A percentile compares a stretch with the other conserved stretches of the same genome.
Conservation (phyloP, 23 red algal genomes). For the Gracilaria gracilis region DNA sequence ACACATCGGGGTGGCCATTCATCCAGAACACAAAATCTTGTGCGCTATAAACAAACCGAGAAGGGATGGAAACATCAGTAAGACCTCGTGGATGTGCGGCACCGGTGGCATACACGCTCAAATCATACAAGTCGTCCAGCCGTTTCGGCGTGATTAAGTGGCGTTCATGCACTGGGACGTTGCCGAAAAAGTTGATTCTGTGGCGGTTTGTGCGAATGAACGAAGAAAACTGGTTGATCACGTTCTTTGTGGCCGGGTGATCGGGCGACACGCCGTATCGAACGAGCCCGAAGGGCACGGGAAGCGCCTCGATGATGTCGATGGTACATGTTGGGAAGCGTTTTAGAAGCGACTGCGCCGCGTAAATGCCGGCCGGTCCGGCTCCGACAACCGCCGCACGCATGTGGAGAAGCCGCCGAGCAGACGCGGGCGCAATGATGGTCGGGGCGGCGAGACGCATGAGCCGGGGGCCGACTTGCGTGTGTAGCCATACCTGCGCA, state of each 20-base stretch:
- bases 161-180: conserved; percentile 52
- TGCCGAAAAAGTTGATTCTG: conserved; percentile 74
- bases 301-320: conserved; percentile 81
- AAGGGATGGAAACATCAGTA: conserved; percentile 37
- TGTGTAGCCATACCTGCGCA: neutral
- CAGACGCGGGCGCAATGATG: neutral
- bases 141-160: neutral
- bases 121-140: neutral
- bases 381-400: conserved; percentile 82
- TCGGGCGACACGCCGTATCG: conserved; percentile 95
- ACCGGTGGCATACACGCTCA: conserved; percentile 61
- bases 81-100: conserved; percentile 30
- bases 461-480: too few relatives aligned
- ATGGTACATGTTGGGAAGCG: conserved; percentile 54
- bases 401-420: neutral
- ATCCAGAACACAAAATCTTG: conserved; percentile 90
- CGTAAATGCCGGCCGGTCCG: conserved; percentile 88
- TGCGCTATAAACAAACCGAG: conserved; percentile 71
- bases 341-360: conserved; percentile 62
- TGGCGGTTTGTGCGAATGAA: conserved; percentile 47
- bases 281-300: conserved; percentile 91
- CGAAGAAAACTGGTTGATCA: conserved; percentile 65
- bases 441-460: too few relatives aligned
- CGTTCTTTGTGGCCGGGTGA: conserved; percentile 82
- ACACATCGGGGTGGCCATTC: conserved; percentile 84